Evolutionary conservation across 768 basidiomycete species (phyloP), one percentile per base, ranked within the genome.

Genomic region (Austroboletus festivus): DNA sequence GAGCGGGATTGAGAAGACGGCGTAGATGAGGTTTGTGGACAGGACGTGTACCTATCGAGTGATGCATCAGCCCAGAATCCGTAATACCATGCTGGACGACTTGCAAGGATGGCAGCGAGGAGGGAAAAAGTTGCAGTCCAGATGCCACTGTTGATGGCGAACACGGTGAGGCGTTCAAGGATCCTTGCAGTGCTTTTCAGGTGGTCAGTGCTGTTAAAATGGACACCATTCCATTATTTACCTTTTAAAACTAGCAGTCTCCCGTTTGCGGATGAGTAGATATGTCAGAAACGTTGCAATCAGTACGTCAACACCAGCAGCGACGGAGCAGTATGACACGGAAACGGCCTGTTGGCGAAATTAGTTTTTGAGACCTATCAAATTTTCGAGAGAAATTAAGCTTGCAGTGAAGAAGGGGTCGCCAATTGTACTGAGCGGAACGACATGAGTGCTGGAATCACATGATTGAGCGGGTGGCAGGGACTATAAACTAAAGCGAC

Each of bases 101-200:
- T 15, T 19, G 38, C 45, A 24, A 46, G 30, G 37, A 46, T 22
- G 45, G 45, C 45, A 10, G 45, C n/a, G 26, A 46, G 37, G 10
- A 46, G 16, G 19, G 45, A 46, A 20, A 46, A 46, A 28, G 37
- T 30, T 4, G 45, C 45, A 13, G 45, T 46, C 45, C 45, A 46
- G 13, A 46, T 46, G 10, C 45, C 45, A 19, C 45, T 46, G 37
- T 38, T 46, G 19, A 46, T 30, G 4, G 45, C 35, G 10, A 46
- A 46, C 9, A 46, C 26, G 5, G 45, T 38, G 11, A 46, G 45
- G 37, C 45, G 45, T 30, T 38, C 45, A 5, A 46, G 37, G 28
- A 38, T 30, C 30, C 3, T 46, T 16, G 37, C 37, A 11, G 45
- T 46, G 6, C 45, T 46, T 23, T 22, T 6, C 24, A 21, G 18